Base-by-base conservation (phyloP, 176 grass and related monocot genomes). In the Musa itinerans region DNA sequence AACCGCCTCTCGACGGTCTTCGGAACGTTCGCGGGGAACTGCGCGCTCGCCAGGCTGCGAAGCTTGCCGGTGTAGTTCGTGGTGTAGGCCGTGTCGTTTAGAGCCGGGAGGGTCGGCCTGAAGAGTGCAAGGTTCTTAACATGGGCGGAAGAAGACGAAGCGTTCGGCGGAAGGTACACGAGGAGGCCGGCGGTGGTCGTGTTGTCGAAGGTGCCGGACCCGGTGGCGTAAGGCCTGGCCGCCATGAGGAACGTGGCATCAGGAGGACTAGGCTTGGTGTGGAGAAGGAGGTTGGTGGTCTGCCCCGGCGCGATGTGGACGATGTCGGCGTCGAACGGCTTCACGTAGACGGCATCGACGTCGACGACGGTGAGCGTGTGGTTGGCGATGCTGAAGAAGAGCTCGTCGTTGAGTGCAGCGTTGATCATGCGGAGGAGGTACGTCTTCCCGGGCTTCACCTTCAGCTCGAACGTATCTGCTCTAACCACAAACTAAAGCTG, bases 261-360 rank as follows among this genome's bases (percentile, higher is more conserved):
- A 9, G 66, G 66, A 49, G 34, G 66, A 19, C 3, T 29, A 8
- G 69, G 48, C 69, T 71, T 71, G 69, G 69, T 22, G 43, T 52
- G 69, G 69, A 72, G 69, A n/a, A 72, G 69, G 12, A 72, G 19
- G 17, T 72, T 72, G 69, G 69, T 72, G 17, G 69, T 72, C 20
- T 72, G 69, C 9, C 69, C 69, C 10, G 69, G 69, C 8, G 69
- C 1, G 9, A 72, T 72, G 1, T 23, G 48, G 69, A 72, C 19
- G 50, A 52, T 22, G 48, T 72, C 69, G 69, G 50, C 50, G 49
- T 72, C 20, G 69, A 72, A 72, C 20, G 69, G 69, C 69, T 72
- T 72, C 49, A 52, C 50, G 49, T 48, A 43, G 34, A 43, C 4
- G 34, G 34, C 34, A 43, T 43, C 34, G 34, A 43, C 34, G 4